Percentiles rank a stretch among this genome's conserved stretches.
Conservation (phyloP, 2,329 filamentous ascomycete genomes). For the Penicillium glabrum region DNA sequence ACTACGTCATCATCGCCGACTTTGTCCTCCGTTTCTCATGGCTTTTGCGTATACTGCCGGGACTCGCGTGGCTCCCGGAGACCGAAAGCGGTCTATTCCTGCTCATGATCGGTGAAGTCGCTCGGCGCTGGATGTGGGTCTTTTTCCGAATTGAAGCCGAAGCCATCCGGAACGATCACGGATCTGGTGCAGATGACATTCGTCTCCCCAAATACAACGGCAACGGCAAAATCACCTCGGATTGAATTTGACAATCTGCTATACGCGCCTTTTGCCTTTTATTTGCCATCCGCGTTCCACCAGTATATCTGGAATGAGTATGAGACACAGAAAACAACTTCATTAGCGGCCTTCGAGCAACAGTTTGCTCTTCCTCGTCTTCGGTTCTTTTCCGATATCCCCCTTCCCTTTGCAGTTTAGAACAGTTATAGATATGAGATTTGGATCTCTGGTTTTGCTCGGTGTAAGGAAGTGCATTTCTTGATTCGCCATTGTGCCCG, state of each 20-base stretch:
- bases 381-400: not conserved
- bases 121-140: conserved; percentile 92
- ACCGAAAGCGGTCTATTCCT: conserved; percentile 86
- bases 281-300: conserved; percentile 8
- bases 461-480: conserved; percentile 12
- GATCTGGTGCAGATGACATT: conserved; percentile 65
- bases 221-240: conserved; percentile 57
- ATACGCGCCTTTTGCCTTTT: not conserved
- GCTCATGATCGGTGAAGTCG: conserved; percentile 82
- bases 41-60: conserved; percentile 81
- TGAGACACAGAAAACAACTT: conserved; percentile 19
- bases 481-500: conserved; percentile 1
- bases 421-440: conserved; percentile 18
- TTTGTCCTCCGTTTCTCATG: conserved; percentile 83
- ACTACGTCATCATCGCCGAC: conserved; percentile 75
- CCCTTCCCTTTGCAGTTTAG: conserved; percentile 3
- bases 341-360: not conserved
- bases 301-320: conserved; percentile 11
- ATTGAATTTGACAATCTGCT: conserved; percentile 34
- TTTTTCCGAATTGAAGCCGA: conserved; percentile 95
- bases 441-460: conserved; percentile 9
- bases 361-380: not conserved
- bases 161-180: conserved; percentile 64
- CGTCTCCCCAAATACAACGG: conserved; percentile 68
- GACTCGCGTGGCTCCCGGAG: conserved; percentile 80